Percentiles rank a stretch among this genome's conserved stretches.
These are phyloP conservation scores for Neurospora sp. DNA, from an alignment of 2,329 filamentous ascomycete genomes.

Conservation along the genomic window DNA sequence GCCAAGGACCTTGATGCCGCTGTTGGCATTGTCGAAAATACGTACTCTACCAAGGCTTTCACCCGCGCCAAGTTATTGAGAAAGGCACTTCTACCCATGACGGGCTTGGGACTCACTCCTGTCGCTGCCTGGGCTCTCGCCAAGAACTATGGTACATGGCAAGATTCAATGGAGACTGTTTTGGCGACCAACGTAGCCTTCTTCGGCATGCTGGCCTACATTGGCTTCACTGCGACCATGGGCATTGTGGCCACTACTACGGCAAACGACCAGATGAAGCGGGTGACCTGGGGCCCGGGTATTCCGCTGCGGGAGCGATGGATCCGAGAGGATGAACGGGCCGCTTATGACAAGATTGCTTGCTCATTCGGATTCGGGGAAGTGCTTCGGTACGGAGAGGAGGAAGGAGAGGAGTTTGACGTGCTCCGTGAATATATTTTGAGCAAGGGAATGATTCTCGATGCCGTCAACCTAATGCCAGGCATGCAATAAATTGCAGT, in stretches of 20 bases:
- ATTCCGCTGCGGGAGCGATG: constrained; percentile 73
- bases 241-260: constrained; percentile 79
- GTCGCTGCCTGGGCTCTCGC: constrained; percentile 62
- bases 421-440: constrained; percentile 73
- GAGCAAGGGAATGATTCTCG: constrained; percentile 78
- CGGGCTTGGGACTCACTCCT: constrained; percentile 48
- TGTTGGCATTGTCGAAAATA: constrained; percentile 62
- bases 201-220: constrained; percentile 71
- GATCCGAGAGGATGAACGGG: constrained; percentile 82
- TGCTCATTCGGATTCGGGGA: constrained; percentile 89
- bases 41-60: constrained; percentile 58
- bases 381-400: constrained; percentile 68
- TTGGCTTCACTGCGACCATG: constrained; percentile 69
- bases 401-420: constrained; percentile 87
- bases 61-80: constrained; percentile 56
- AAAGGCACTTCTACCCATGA: constrained; percentile 49
- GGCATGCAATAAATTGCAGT: constrained; percentile 53
- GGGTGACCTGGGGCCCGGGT: constrained; percentile 82
- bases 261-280: constrained; percentile 87
- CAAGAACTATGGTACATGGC: constrained; percentile 53
- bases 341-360: constrained; percentile 76
- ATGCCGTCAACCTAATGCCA: constrained; percentile 81
- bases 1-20: constrained; percentile 69
- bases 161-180: constrained; percentile 65
- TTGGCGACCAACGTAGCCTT: constrained; percentile 72